Base-by-base conservation (phyloP, 1,284 basidiomycete species). In the Austropuccinia psidii region DNA sequence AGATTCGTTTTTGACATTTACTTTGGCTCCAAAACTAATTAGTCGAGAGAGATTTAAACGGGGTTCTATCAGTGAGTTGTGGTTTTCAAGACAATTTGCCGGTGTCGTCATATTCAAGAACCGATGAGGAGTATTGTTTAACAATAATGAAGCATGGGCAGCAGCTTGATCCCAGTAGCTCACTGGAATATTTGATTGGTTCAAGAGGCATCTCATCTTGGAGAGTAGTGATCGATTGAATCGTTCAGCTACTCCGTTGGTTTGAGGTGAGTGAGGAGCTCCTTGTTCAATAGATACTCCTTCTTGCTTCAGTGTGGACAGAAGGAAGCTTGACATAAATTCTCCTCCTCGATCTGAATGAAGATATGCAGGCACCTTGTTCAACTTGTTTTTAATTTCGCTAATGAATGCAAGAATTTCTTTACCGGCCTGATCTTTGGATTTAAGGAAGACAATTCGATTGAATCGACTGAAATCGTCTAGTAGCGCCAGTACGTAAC, bases 401-500 rank as follows among this genome's bases (percentile, higher is more conserved):
- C 21, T 37, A 3, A 58, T 15, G 29, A 35, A 58, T 13, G 31
- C 33, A 29, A 58, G 13, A 11, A 58, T 58, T 37, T 35, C n/a
- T 35, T 5, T 9, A 19, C 39, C 31, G 8, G 41, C 37, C 7
- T 64, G 39, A 8, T 19, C 21, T 24, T 64, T 64, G 1, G 43
- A 45, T 24, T 49, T 21, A 3, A 64, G 15, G 1, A 64, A 21
- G 33, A 45, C 43, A 7, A 62, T 62, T 21, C 60, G 5, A 41
- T 62, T 62, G 60, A 62, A 62, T 1, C 60, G 6, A 3, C 39
- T 45, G 21, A 43, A 64, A 64, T 64, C 41, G 19, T 64, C 61
- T 33, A 64, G 43, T 1, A 64, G 7, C 3, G 47, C 61, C 1
- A 64, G 19, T 6, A 64, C 15, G 33, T 47, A 64, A 17, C 47